These are phyloP conservation scores for Ustulina deusta DNA, from an alignment of 2,329 filamentous ascomycete genomes.

Conservation along the genomic window DNA sequence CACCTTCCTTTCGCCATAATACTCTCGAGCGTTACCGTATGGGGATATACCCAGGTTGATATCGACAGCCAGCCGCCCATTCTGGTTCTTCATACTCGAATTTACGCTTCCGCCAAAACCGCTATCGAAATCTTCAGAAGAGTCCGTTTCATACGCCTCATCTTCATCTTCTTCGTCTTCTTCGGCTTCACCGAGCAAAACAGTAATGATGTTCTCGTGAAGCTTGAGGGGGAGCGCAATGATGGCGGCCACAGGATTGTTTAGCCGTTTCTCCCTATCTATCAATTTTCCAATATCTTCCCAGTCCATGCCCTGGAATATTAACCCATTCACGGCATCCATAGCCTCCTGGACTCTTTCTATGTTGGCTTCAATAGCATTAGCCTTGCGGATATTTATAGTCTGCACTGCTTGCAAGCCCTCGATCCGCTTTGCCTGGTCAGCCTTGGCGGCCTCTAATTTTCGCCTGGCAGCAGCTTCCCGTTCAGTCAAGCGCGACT, in stretches of 20 bases:
- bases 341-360: constrained; percentile 93
- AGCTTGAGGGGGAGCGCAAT: constrained; percentile 91
- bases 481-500: constrained; percentile 83
- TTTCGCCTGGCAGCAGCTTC: constrained; percentile 86
- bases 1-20: constrained; percentile 88
- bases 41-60: constrained; percentile 85
- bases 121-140: constrained; percentile 69
- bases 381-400: constrained; percentile 87
- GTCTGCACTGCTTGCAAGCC: constrained; percentile 85
- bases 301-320: constrained; percentile 98
- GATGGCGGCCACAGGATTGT: constrained; percentile 86
- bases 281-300: constrained; percentile 89
- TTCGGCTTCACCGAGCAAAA: constrained; percentile 79
- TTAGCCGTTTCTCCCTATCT: constrained; percentile 82
- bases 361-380: constrained; percentile 89
- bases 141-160: constrained; percentile 74
- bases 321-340: constrained; percentile 90
- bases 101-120: constrained; percentile 54
- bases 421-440: constrained; percentile 87
- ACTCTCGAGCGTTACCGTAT: constrained; percentile 90
- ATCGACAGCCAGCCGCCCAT: constrained; percentile 77
- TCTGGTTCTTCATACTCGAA: constrained; percentile 57
- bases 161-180: constrained; percentile 72
- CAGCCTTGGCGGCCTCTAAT: constrained; percentile 83
- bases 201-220: constrained; percentile 87